Conservation (phyloP, 129 eudicot species). For the Tagetes erecta region DNA sequence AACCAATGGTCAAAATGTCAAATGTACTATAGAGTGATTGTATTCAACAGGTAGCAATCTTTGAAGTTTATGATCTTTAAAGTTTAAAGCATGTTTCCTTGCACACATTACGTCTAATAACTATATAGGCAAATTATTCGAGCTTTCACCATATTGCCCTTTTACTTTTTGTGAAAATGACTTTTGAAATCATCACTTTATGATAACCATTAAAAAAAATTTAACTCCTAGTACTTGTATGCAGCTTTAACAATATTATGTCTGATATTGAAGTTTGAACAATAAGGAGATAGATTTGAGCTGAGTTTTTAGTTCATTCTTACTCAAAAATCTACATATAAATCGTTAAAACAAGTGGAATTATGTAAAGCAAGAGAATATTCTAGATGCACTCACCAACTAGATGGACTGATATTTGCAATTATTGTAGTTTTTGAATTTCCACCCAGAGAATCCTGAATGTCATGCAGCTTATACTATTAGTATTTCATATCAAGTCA, state of each 20-base stretch:
- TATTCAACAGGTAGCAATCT: background rate
- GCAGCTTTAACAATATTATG: slow-evolving; percentile 3
- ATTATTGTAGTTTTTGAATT: slow-evolving; percentile 93
- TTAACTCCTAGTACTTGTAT: background rate
- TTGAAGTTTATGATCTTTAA: background rate
- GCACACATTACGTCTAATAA: background rate
- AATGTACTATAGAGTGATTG: background rate
- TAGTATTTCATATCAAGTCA: slow-evolving; percentile 21
- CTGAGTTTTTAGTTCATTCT: slow-evolving; percentile 1
- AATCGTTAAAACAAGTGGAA: slow-evolving; percentile 2
- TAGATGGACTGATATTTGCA: slow-evolving; percentile 96
- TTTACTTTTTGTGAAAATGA: slow-evolving; percentile 19
- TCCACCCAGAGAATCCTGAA: slow-evolving; percentile 98
- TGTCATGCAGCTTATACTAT: slow-evolving; percentile 23
- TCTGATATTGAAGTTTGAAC: background rate
- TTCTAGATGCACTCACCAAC: slow-evolving; percentile 55
- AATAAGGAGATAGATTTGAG: background rate
- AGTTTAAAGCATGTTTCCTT: slow-evolving; percentile 1
- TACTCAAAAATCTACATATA: background rate
- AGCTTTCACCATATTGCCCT: slow-evolving; percentile 5
- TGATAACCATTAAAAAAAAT: background rate
- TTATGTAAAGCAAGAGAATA: slow-evolving; percentile 17
- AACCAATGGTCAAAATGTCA: background rate
- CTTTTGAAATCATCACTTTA: background rate
- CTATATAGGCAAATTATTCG: background rate